These are phyloP conservation scores for Colletotrichum nymphaeae DNA, from an alignment of 2,329 filamentous ascomycete genomes.

Conservation along the genomic window DNA sequence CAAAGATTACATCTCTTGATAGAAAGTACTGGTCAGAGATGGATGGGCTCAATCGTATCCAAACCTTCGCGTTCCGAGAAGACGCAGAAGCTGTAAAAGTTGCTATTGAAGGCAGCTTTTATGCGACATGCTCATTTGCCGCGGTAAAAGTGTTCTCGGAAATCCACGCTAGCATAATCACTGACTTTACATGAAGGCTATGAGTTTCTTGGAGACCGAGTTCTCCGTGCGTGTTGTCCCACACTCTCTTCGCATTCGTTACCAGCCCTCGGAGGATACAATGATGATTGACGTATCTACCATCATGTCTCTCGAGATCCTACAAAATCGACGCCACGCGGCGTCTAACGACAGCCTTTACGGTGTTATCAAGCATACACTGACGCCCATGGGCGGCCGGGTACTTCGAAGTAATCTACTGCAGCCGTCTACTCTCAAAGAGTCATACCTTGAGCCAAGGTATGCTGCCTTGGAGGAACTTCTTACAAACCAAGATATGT, in stretches of 20 bases:
- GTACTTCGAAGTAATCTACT: conserved; percentile 87
- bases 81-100: conserved; percentile 86
- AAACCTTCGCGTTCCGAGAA: conserved; percentile 81
- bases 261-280: conserved; percentile 87
- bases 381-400: conserved; percentile 89
- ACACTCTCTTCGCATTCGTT: conserved; percentile 88
- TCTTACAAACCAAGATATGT: conserved; percentile 85
- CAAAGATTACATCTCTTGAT: conserved; percentile 74
- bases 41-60: conserved; percentile 80
- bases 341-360: conserved; percentile 88
- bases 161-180: conserved; percentile 30
- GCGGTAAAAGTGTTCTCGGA: conserved; percentile 68
- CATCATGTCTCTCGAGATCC: conserved; percentile 86
- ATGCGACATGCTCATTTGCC: conserved; percentile 85
- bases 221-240: conserved; percentile 75
- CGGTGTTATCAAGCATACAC: conserved; percentile 85
- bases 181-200: conserved; percentile 61
- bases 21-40: conserved; percentile 87
- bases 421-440: conserved; percentile 82
- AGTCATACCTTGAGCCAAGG: conserved; percentile 74
- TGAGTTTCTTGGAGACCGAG: conserved; percentile 83
- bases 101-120: conserved; percentile 84
- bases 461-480: conserved; percentile 89
- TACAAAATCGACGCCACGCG: conserved; percentile 83
- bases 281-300: conserved; percentile 97